phyloP scores from a whole-genome alignment of 495 filamentous ascomycete species.

The Penicillium fimorum region DNA sequence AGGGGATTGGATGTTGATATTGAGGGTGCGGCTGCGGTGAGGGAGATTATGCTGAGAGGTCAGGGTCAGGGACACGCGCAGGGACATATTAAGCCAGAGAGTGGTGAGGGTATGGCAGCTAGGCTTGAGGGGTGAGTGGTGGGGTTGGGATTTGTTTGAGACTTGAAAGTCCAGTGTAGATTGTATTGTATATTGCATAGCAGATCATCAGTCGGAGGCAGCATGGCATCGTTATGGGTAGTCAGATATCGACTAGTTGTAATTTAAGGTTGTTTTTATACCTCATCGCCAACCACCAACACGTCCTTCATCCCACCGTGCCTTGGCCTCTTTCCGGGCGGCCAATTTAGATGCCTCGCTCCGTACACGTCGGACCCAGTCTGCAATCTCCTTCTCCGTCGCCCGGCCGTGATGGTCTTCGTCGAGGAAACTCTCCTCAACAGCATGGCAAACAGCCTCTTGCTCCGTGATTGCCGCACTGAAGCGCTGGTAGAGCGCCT shows the following conservation, averaged over 20 bases:
- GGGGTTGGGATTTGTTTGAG: background rate
- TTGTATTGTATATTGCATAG: slow-evolving; percentile 6
- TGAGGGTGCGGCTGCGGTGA: slow-evolving; percentile 11
- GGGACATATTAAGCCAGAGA: background rate
- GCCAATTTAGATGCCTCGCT: slow-evolving; percentile 73
- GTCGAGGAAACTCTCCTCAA: slow-evolving; percentile 91
- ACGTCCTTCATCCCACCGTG: slow-evolving; percentile 90
- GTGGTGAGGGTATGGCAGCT: background rate
- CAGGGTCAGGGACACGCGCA: background rate
- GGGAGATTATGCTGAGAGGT: background rate
- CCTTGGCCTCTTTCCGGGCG: slow-evolving; percentile 74
- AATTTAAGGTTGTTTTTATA: background rate
- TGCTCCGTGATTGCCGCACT: slow-evolving; percentile 75
- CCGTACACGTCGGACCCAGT: slow-evolving; percentile 78
- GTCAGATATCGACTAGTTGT: too few relatives aligned
- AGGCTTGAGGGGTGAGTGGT: background rate
- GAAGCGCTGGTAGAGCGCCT: slow-evolving; percentile 76
- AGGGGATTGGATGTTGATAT: slow-evolving; percentile 7
- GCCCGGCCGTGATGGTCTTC: slow-evolving; percentile 52
- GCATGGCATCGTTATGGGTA: slow-evolving; percentile 1
- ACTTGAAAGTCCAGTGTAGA: background rate
- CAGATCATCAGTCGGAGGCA: background rate
- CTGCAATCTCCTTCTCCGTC: slow-evolving; percentile 73
- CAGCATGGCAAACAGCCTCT: slow-evolving; percentile 72
- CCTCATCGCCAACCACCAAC: slow-evolving; percentile 87